Percentiles rank a stretch among this genome's conserved stretches.
These are phyloP conservation scores for Cyberlindnera americana DNA, from an alignment of 805 yeast genomes.

Conservation along the genomic window DNA sequence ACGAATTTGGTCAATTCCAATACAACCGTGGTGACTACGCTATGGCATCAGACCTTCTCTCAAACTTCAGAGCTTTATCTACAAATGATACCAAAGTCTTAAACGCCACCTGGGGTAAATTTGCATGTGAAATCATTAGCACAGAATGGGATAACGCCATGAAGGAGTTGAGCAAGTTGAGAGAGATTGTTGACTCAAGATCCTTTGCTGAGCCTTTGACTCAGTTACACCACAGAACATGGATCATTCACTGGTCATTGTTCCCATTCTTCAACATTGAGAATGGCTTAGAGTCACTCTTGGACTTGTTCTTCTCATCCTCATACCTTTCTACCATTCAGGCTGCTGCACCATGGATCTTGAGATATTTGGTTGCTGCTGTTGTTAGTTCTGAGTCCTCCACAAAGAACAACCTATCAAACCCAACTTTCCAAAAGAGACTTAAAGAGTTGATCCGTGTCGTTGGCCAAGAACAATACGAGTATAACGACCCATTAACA, in stretches of 20 bases:
- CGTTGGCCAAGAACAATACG: constrained; percentile 59
- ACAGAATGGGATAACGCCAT: constrained; percentile 50
- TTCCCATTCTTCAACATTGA: constrained; percentile 57
- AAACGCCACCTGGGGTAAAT: constrained; percentile 65
- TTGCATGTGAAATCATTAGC: constrained; percentile 57
- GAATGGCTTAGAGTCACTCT: constrained; percentile 48
- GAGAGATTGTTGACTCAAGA: constrained; percentile 57
- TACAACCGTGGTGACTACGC: constrained; percentile 61
- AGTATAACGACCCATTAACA: constrained; percentile 63
- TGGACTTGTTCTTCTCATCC: constrained; percentile 55
- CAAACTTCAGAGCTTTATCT: constrained; percentile 54
- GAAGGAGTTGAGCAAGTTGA: constrained; percentile 49
- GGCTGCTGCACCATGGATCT: constrained; percentile 69
- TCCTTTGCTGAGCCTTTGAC: constrained; percentile 48
- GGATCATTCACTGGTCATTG: constrained; percentile 68
- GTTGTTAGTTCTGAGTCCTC: constrained; percentile 39
- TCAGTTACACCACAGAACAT: constrained; percentile 60
- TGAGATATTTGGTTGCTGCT: constrained; percentile 63
- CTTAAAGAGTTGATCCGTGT: constrained; percentile 55
- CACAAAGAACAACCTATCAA: constrained; percentile 27
- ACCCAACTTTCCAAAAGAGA: constrained; percentile 44
- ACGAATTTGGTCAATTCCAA: constrained; percentile 58
- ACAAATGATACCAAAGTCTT: constrained; percentile 46
- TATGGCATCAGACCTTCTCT: constrained; percentile 54
- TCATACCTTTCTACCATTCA: constrained; percentile 64